Base-by-base conservation (phyloP, 768 basidiomycete species). In the Phanerodontia chrysosporium region DNA sequence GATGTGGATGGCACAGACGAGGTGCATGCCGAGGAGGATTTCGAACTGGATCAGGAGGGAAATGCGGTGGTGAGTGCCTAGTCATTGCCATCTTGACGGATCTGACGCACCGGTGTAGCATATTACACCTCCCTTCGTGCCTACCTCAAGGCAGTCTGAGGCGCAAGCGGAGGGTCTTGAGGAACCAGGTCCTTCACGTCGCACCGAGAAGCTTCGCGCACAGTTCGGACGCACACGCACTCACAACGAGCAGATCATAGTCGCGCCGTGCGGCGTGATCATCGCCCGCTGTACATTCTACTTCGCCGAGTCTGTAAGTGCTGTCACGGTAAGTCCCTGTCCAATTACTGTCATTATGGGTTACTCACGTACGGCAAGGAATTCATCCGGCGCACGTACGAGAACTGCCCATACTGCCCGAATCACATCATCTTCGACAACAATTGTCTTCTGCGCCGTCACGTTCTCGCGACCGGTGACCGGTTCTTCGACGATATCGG, bases 191-290 rank as follows among this genome's bases (percentile, higher is more conserved):
- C 14, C 45, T 10, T 46, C 16, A 5, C 9, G n/a, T 10, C 2
- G 21, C 21, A 22, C n/a, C n/a, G n/a, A n/a, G n/a, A 14, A 16
- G 18, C 2, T 60, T 5, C 36, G 35, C 0, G 55, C 58, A 16
- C 44, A 25, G 24, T 71, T 72, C 63, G 65, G 55, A 22, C 48
- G 70, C 55, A 22, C 65, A 64, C 61, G 66, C 51, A 45, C 66
- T 0, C 69, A 71, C 55, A 70, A 70, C 36, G 67, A 71, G 56
- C 58, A 70, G 42, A 59, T 71, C 3, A 45, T 0, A 56, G 61
- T 21, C 63, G 64, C 30, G n/a, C n/a, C n/a, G n/a, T n/a, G n/a
- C n/a, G n/a, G n/a, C n/a, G n/a, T n/a, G n/a, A n/a, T n/a, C n/a
- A 21, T 57, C 10, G 57, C 42, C 3, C 62, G 65, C 0, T 62